Conservation (phyloP, 2,329 filamentous ascomycete species). For the Lachnellula occidentalis region DNA sequence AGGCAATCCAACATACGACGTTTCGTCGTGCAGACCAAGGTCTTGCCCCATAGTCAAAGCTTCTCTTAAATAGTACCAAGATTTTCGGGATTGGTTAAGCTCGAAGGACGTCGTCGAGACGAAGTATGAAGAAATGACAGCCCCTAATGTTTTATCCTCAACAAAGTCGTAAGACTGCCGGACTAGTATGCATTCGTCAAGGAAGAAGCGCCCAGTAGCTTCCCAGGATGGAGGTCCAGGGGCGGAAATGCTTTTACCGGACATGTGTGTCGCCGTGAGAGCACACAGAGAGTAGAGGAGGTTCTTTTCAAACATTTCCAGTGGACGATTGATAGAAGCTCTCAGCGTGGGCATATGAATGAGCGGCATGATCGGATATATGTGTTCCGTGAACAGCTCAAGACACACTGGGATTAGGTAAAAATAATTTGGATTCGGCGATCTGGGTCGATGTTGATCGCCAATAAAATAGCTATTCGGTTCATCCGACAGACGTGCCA, state of each 20-base stretch:
- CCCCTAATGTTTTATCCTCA: constrained; percentile 47
- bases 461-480: constrained; percentile 32
- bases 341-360: constrained; percentile 51
- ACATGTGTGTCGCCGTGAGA: constrained; percentile 47
- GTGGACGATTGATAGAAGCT: constrained; percentile 40
- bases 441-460: constrained; percentile 39
- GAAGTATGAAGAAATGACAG: constrained; percentile 59
- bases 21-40: constrained; percentile 53
- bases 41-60: constrained; percentile 55
- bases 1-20: constrained; percentile 44
- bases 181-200: constrained; percentile 53
- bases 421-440: constrained; percentile 42
- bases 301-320: constrained; percentile 37
- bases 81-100: constrained; percentile 51
- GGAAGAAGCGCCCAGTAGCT: constrained; percentile 47
- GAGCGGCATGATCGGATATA: constrained; percentile 60
- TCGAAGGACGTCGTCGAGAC: constrained; percentile 57
- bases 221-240: constrained; percentile 40
- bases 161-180: constrained; percentile 53
- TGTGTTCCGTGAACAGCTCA: constrained; percentile 55
- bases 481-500: constrained; percentile 36
- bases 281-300: constrained; percentile 53
- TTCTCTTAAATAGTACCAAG: constrained; percentile 57
- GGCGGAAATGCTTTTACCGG: constrained; percentile 37
- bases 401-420: constrained; percentile 49